Percentiles rank a stretch among this genome's conserved stretches.
phyloP scores from a whole-genome alignment of 2,329 filamentous ascomycete species.

The Rosellinia necatrix region DNA sequence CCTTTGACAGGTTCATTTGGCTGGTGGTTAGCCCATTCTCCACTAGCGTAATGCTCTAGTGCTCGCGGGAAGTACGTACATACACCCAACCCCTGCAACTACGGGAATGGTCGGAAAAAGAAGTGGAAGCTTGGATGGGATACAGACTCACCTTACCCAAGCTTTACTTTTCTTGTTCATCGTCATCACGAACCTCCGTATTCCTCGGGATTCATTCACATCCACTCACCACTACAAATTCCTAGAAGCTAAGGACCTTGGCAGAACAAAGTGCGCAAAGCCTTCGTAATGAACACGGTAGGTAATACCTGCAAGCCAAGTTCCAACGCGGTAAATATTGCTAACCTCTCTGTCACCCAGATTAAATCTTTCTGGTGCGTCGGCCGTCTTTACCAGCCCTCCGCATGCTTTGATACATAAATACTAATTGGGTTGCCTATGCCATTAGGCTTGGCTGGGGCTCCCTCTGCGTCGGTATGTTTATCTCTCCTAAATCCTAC shows the following conservation, averaged over 20 bases:
- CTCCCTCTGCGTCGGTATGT: slow-evolving; percentile 78
- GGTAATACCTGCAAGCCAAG: neutral
- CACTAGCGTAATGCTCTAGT: neutral
- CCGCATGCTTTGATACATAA: neutral
- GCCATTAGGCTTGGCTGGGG: slow-evolving; percentile 83
- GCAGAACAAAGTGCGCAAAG: neutral
- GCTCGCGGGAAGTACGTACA: neutral
- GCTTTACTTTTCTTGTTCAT: slow-evolving; percentile 5
- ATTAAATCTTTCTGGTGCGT: slow-evolving; percentile 69
- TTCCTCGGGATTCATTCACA: neutral
- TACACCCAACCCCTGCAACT: slow-evolving; percentile 4
- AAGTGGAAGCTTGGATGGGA: slow-evolving; percentile 13
- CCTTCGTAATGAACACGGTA: slow-evolving; percentile 30
- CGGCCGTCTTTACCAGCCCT: neutral
- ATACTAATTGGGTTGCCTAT: slow-evolving; percentile 13
- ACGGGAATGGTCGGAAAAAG: slow-evolving; percentile 10
- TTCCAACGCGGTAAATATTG: neutral
- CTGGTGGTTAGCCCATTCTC: neutral
- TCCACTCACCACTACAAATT: neutral
- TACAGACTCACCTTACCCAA: slow-evolving; percentile 14
- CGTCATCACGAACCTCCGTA: slow-evolving; percentile 3
- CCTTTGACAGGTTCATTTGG: neutral
- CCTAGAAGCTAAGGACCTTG: neutral
- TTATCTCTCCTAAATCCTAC: no score
- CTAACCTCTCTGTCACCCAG: slow-evolving; percentile 45